Base-by-base conservation (phyloP, 257 asterid genomes). In the Forsythia suspensa region DNA sequence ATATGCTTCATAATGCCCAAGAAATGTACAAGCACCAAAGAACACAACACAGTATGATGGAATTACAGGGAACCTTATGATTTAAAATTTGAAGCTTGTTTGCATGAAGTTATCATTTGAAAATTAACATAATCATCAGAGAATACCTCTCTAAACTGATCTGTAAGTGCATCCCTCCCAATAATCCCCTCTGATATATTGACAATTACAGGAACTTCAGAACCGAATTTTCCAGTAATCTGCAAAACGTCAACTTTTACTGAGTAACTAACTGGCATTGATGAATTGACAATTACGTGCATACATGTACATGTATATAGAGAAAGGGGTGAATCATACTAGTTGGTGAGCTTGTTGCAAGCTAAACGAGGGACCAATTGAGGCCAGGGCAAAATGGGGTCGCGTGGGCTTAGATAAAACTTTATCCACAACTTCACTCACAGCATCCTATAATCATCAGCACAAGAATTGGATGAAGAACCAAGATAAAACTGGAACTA, bases 311-410 rank as follows among this genome's bases (percentile, higher is more conserved):
- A 36, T n/a, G 0, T 43, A 71, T 34, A 43, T 73, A 61, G 18
- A 41, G 34, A 72, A 15, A 40, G 74, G 15, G 68, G 42, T 67
- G 51, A 74, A 71, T 37, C 57, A 51, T 87, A 94, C 96, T 75
- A 89, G 92, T 44, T 78, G 61, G 70, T 87, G 88, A 70, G 91
- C 92, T 5, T 48, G 75, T 76, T 63, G n/a, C 84, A 87, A 72
- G 85, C 76, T 51, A 74, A 83, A 90, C 20, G 67, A 40, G 52
- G 93, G 92, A 46, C 93, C 88, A 77, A 92, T 69, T 4, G 93
- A 89, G 29, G 88, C 99, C 70, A 93, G 79, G n/a, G 87, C 95
- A 20, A 94, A 94, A 76, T 94, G 93, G 18, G 99, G 98, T 52
- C 91, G 93, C 75, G 88, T 82, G 9, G 98, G 96, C 82, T 84